Evolutionary conservation across 2,329 filamentous ascomycete species (phyloP).

Genomic region (Hypomyces perniciosus): DNA sequence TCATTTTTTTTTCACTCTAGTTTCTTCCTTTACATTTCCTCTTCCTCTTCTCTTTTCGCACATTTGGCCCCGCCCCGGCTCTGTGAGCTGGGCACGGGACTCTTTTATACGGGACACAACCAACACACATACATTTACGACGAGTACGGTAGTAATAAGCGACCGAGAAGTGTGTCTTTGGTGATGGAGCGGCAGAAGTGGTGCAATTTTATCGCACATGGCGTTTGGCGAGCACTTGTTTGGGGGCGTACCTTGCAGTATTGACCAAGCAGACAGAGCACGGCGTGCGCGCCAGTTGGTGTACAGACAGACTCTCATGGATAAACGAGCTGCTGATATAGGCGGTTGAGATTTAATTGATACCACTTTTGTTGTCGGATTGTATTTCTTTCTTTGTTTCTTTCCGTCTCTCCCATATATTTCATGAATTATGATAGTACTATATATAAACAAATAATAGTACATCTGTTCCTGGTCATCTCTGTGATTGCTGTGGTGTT

Average conservation of each 20-base stretch:
- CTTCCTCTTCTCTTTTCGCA: background rate
- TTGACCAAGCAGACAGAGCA: background rate
- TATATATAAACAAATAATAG: too few species aligned
- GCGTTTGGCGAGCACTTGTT: conserved; percentile 3
- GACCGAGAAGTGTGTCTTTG: background rate
- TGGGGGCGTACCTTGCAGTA: background rate
- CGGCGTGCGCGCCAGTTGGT: background rate
- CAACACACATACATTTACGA: background rate
- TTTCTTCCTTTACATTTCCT: background rate
- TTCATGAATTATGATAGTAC: background rate
- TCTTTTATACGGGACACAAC: background rate
- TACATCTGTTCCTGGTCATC: too few species aligned
- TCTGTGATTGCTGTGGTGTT: too few species aligned
- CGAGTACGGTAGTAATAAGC: too few species aligned
- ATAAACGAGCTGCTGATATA: conserved; percentile 1
- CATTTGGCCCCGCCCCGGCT: background rate
- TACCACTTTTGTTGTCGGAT: conserved; percentile 8
- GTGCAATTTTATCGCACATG: background rate
- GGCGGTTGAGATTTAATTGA: conserved; percentile 12
- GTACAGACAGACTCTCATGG: background rate
- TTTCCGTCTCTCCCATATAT: background rate
- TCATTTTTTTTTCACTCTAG: background rate
- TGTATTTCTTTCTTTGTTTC: background rate
- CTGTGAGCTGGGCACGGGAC: background rate
- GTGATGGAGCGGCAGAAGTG: background rate